These are phyloP conservation scores for Talaromyces rugulosus DNA, from an alignment of 2,329 filamentous ascomycete species.

Conservation along the genomic window DNA sequence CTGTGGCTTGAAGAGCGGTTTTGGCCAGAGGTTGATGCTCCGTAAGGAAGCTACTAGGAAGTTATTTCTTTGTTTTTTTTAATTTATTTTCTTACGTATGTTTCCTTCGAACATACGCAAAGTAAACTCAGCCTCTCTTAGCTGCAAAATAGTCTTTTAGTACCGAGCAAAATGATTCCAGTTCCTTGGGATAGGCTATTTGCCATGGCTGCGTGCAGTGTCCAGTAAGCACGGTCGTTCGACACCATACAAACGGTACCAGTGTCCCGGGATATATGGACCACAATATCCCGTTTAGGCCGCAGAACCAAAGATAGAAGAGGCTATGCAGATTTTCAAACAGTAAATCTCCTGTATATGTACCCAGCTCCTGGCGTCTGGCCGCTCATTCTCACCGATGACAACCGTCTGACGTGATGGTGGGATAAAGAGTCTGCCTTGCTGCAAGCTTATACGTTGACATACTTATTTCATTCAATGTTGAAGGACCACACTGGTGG, in stretches of 20 bases:
- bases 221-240: not conserved
- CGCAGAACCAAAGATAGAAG: not conserved
- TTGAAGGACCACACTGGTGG: too few relatives aligned
- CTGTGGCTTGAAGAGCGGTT: slow-evolving; percentile 56
- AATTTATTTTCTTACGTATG: not conserved
- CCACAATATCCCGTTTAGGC: not conserved
- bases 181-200: not conserved
- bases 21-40: slow-evolving; percentile 46
- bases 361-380: too few relatives aligned
- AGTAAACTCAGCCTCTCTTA: not conserved
- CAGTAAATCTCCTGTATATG: not conserved
- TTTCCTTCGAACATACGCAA: not conserved
- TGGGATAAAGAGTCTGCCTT: not conserved
- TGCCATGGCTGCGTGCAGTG: not conserved
- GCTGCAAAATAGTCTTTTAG: not conserved
- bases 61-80: not conserved
- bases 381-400: not conserved
- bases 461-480: not conserved
- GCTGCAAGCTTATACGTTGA: not conserved
- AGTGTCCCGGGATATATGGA: not conserved
- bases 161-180: not conserved
- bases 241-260: not conserved
- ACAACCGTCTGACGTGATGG: not conserved
- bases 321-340: not conserved
- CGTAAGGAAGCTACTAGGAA: not conserved